Conservation (phyloP, 371 early-diverging fungal species). For the Mortierella sp. region DNA sequence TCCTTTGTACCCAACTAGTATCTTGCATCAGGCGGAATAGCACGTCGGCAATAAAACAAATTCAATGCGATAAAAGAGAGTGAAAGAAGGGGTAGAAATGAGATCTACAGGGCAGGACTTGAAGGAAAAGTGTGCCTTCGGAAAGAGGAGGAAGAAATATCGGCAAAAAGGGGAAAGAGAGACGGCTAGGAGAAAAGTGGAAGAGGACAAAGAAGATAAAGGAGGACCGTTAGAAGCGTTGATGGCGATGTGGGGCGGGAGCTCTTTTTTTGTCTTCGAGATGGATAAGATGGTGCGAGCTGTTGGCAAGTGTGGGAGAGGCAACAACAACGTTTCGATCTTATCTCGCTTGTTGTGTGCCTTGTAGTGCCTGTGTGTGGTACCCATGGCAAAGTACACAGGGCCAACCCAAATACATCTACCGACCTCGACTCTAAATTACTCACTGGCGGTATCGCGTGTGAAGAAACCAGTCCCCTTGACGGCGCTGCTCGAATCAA, state of each 20-base stretch:
- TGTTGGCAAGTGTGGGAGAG: background rate
- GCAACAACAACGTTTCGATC: background rate
- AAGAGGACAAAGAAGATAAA: background rate
- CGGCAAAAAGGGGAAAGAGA: background rate
- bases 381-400: background rate
- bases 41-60: background rate
- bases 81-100: background rate
- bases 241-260: background rate
- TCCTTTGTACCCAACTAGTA: background rate
- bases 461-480: background rate
- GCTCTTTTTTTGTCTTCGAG: background rate
- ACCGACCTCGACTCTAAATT: too few relatives aligned
- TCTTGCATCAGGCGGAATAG: background rate
- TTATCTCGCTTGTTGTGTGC: background rate
- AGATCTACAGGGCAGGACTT: too few relatives aligned
- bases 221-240: background rate
- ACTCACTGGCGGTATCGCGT: too few relatives aligned
- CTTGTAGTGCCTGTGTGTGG: background rate
- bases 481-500: too few relatives aligned
- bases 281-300: constrained; percentile 3
- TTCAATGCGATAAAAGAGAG: background rate
- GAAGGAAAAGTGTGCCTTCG: background rate
- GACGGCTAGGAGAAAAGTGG: background rate
- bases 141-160: background rate
- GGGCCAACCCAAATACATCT: background rate